Conservation (phyloP, 2,329 filamentous ascomycete species). For the Epichloe baconii region DNA sequence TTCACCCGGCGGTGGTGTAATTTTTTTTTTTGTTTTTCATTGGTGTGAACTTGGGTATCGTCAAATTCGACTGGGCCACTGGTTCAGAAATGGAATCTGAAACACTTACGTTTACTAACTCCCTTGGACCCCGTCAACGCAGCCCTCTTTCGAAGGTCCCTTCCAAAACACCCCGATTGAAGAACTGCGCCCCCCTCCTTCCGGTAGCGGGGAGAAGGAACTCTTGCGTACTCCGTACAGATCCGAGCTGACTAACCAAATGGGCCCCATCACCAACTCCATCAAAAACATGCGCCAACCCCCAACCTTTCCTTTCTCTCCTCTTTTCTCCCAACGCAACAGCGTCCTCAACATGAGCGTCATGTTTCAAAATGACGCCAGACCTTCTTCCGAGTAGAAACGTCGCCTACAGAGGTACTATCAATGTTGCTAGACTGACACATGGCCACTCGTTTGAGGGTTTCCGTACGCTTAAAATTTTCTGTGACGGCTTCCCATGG, state of each 20-base stretch:
- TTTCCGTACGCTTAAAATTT: conserved; percentile 15
- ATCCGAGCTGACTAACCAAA: neutral
- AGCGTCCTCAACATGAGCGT: conserved; percentile 14
- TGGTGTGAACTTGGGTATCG: too few species aligned
- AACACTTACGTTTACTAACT: too few species aligned
- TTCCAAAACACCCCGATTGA: too few species aligned
- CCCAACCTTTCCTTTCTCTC: conserved; percentile 6
- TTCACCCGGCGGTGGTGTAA: neutral
- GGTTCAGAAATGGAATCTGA: too few species aligned
- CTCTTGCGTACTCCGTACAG: too few species aligned
- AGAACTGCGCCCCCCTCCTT: too few species aligned
- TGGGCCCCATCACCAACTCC: neutral
- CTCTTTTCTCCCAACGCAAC: conserved; percentile 10
- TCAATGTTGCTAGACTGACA: conserved; percentile 23
- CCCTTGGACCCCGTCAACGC: too few species aligned
- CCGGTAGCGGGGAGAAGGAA: too few species aligned
- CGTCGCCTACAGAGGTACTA: conserved; percentile 8
- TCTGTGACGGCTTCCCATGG: conserved; percentile 30
- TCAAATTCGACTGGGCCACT: too few species aligned
- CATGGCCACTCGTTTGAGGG: conserved; percentile 31
- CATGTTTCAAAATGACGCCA: conserved; percentile 6
- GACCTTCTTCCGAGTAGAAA: conserved; percentile 13
- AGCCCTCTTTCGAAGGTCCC: too few species aligned
- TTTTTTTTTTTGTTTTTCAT: too few species aligned
- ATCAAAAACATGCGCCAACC: neutral